A percentile compares a stretch with the other conserved stretches of the same genome.
phyloP scores from a whole-genome alignment of 1,284 basidiomycete species.

The Ganoderma multipileum region DNA sequence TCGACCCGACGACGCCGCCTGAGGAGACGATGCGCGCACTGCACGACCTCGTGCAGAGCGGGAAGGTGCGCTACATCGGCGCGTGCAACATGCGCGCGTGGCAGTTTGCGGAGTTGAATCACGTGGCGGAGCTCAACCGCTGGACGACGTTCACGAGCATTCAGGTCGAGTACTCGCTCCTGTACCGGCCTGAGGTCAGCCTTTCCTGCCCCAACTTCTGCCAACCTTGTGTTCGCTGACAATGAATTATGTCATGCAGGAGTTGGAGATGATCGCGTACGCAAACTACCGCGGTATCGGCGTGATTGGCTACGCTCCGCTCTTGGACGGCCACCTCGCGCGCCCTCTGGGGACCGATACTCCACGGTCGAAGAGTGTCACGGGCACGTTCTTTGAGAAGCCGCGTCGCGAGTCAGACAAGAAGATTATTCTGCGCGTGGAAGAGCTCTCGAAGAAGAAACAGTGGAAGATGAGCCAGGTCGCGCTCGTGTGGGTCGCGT shows the following conservation, averaged over 20 bases:
- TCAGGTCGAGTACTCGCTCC: slow-evolving; percentile 50
- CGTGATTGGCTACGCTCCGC: slow-evolving; percentile 50
- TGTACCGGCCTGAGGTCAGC: slow-evolving; percentile 40
- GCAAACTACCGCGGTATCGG: slow-evolving; percentile 55
- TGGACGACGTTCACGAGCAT: slow-evolving; percentile 50
- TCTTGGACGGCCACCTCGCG: slow-evolving; percentile 48
- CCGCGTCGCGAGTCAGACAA: slow-evolving; percentile 41
- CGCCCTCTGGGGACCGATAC: slow-evolving; percentile 44
- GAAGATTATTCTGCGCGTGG: slow-evolving; percentile 48
- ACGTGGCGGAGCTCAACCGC: slow-evolving; percentile 42
- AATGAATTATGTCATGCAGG: slow-evolving; percentile 36
- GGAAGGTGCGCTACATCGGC: slow-evolving; percentile 42
- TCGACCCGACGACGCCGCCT: slow-evolving; percentile 63
- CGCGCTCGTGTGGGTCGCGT: slow-evolving; percentile 46
- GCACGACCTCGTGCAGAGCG: slow-evolving; percentile 42
- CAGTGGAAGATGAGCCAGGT: slow-evolving; percentile 50
- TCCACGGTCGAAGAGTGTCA: slow-evolving; percentile 28
- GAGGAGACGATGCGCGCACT: slow-evolving; percentile 43
- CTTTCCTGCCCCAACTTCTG: not conserved
- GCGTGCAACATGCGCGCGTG: slow-evolving; percentile 43
- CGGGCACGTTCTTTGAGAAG: slow-evolving; percentile 40
- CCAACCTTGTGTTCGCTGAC: not conserved
- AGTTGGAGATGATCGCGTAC: slow-evolving; percentile 56
- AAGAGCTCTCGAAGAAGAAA: slow-evolving; percentile 47
- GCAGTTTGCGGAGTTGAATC: slow-evolving; percentile 48